These are phyloP conservation scores for Diplodia sapinea DNA, from an alignment of 2,329 filamentous ascomycete species.

Conservation along the genomic window DNA sequence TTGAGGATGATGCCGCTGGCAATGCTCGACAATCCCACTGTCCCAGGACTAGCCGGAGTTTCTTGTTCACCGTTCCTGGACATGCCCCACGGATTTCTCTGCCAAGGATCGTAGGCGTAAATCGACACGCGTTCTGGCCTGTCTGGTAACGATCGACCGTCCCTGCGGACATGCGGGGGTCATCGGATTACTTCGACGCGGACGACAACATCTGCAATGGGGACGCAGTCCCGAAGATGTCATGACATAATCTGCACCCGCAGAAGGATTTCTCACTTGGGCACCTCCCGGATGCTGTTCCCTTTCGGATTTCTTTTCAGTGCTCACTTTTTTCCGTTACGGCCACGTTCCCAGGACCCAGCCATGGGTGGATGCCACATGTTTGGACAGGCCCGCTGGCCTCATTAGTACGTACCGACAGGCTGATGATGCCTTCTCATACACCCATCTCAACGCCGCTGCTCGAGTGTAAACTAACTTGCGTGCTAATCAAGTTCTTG, in stretches of 20 bases:
- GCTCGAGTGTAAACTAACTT: slow-evolving; percentile 30
- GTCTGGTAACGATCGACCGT: slow-evolving; percentile 28
- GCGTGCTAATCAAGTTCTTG: slow-evolving; percentile 26
- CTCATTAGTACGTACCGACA: slow-evolving; percentile 32
- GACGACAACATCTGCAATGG: slow-evolving; percentile 28
- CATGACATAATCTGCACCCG: slow-evolving; percentile 26
- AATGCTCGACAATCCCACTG: slow-evolving; percentile 1
- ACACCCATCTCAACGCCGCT: slow-evolving; percentile 19
- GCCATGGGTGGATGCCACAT: slow-evolving; percentile 9
- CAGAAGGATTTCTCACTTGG: slow-evolving; percentile 17
- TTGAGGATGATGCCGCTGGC: slow-evolving; percentile 10
- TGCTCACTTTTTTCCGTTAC: slow-evolving; percentile 5
- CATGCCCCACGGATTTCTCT: slow-evolving; percentile 7
- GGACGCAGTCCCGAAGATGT: slow-evolving; percentile 14
- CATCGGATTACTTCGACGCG: slow-evolving; percentile 31
- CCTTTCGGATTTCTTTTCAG: slow-evolving; percentile 22
- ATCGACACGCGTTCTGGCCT: slow-evolving; percentile 26
- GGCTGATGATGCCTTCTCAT: slow-evolving; percentile 26
- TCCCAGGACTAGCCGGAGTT: slow-evolving; percentile 9
- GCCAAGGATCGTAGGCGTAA: slow-evolving; percentile 30
- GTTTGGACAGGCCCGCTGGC: slow-evolving; percentile 30
- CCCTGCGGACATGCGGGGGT: slow-evolving; percentile 23
- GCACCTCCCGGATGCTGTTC: not conserved
- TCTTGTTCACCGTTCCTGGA: slow-evolving; percentile 1
- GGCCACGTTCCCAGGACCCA: slow-evolving; percentile 14